Conservation (phyloP, 495 filamentous ascomycete species). For the Ramalina intermedia region DNA sequence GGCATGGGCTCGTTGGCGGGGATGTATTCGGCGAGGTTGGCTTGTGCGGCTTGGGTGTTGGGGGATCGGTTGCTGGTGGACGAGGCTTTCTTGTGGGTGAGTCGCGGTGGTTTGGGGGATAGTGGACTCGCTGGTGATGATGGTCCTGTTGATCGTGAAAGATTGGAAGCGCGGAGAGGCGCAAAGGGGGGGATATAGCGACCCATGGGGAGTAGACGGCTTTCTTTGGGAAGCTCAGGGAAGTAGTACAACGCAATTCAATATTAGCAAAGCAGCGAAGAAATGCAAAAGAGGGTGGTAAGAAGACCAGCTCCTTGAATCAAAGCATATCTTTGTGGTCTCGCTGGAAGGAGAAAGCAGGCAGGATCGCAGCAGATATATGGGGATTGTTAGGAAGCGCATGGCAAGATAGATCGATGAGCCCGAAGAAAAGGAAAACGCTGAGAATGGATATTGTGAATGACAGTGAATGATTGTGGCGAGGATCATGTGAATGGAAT, state of each 20-base stretch:
- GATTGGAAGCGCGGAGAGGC: conserved; percentile 7
- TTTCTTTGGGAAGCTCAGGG: neutral
- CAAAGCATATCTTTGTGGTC: neutral
- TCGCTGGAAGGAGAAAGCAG: neutral
- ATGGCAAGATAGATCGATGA: too few relatives aligned
- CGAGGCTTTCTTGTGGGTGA: neutral
- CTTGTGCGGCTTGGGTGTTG: neutral
- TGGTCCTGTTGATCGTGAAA: conserved; percentile 2
- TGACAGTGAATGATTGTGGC: neutral
- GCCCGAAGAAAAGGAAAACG: neutral
- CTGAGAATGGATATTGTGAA: neutral
- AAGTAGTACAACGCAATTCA: neutral
- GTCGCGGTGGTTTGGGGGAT: neutral
- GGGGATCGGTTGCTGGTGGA: neutral
- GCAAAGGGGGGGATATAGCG: neutral
- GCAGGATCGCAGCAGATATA: neutral
- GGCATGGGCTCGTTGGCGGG: conserved; percentile 5
- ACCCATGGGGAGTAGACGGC: neutral
- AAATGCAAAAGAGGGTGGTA: neutral
- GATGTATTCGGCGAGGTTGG: neutral
- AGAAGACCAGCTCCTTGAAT: neutral
- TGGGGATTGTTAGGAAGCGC: neutral
- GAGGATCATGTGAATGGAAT: neutral
- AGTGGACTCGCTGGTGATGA: conserved; percentile 8
- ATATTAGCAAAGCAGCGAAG: neutral